Base-by-base conservation (phyloP, 148 eudicot species). In the Limonium bicolor region DNA sequence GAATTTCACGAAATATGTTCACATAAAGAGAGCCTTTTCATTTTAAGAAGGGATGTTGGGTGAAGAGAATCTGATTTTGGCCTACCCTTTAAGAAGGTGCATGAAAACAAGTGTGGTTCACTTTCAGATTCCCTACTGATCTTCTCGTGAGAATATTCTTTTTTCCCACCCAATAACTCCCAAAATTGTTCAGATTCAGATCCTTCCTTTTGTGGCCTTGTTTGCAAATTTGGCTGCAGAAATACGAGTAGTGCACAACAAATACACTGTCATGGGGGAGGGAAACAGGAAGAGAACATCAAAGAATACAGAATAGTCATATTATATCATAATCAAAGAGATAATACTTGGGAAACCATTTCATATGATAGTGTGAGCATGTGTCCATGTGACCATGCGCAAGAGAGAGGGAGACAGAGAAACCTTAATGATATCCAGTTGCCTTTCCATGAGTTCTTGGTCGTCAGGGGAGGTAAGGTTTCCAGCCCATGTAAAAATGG, bases 401-500 rank as follows among this genome's bases (percentile, higher is more conserved):
- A n/a, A 22, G 31, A 35, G 6, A 12, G 9, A 20, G 28, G 27
- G 47, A 41, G 9, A 35, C 13, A 46, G 36, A 20, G 66, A 10
- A 27, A 87, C 96, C 94, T 76, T 87, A 46, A 87, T 73, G 29
- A 78, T 54, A 65, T 87, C 96, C 62, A 87, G 63, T 54, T 71
- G 94, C 74, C 96, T 78, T 71, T 87, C 96, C 28, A 74, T 81
- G 48, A 87, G 78, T 57, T 79, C 94, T 45, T 79, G 94, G 67
- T 69, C 72, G 52, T 68, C 76, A 38, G 94, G 25, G 37, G 78
- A 55, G 25, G 83, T 67, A 48, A 76, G 82, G 59, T 56, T 77
- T 37, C 94, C 96, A 16, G 68, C 58, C 96, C 96, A 87, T 21
- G 77, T 74, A 70, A 73, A 82, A 22, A 87, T 71, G 24, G 76